phyloP scores from a whole-genome alignment of 768 basidiomycete genomes.

The Termitomyces eurrhizus region DNA sequence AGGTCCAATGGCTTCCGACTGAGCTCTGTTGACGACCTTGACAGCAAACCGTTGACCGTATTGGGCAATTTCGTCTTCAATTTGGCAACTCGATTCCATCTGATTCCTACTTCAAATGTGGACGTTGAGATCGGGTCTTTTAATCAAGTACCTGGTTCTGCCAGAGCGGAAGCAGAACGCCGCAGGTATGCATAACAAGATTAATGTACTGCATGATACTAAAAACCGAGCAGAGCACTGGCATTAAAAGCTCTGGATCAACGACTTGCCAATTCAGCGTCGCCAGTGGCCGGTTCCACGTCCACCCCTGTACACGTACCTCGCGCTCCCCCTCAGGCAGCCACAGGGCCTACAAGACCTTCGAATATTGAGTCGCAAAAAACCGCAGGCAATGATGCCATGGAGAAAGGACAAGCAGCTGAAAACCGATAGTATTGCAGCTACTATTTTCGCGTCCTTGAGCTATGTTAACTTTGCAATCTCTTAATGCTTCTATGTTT shows the following conservation, averaged over 20 bases:
- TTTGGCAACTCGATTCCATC: conserved; percentile 61
- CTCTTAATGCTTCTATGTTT: conserved; percentile 9
- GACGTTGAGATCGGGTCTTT: conserved; percentile 77
- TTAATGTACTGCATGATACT: neutral
- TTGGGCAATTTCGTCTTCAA: conserved; percentile 67
- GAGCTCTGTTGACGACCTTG: neutral
- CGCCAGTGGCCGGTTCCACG: conserved; percentile 34
- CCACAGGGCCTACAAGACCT: conserved; percentile 21
- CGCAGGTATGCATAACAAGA: conserved; percentile 54
- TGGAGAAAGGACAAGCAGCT: conserved; percentile 26
- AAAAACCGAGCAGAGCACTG: conserved; percentile 64
- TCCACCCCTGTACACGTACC: conserved; percentile 27
- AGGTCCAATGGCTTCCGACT: conserved; percentile 26
- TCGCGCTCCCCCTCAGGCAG: conserved; percentile 28
- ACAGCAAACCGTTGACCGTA: conserved; percentile 66
- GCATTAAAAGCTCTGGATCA: conserved; percentile 97
- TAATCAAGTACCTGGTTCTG: conserved; percentile 75
- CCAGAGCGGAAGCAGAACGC: conserved; percentile 94
- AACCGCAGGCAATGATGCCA: conserved; percentile 28
- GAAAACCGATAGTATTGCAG: conserved; percentile 22
- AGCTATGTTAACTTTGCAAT: conserved; percentile 13
- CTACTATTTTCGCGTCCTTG: conserved; percentile 3
- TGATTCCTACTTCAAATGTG: conserved; percentile 61
- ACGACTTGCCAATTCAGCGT: conserved; percentile 67
- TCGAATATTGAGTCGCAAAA: conserved; percentile 28